Evolutionary conservation across 306 rosid species (phyloP), one percentile per base, ranked within the genome.

Genomic region (Adenanthera pavonina): DNA sequence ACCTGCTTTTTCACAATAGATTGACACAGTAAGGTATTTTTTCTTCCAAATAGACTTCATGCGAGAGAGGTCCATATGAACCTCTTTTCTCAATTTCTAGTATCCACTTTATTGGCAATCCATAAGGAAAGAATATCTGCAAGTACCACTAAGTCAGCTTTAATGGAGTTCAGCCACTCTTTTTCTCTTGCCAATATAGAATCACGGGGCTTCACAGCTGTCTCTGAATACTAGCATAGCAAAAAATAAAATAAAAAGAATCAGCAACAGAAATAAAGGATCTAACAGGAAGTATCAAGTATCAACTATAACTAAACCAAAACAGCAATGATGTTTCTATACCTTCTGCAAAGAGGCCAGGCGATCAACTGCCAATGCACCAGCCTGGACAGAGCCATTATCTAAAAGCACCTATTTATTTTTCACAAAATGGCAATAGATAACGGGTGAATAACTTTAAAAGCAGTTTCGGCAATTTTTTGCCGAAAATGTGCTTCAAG

Each of bases 261-360:
- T 64, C 19, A 64, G 69, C 69, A 2, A 82, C 76, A 56, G 30
- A 54, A 81, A 34, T n/a, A 40, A 78, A 35, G 49, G 52, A 66
- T 46, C 43, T 46, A 75, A 1, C 64, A 33, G 38, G 69, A n/a
- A n/a, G n/a, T n/a, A n/a, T n/a, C n/a, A 40, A 75, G 46, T 6
- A 69, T 36, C 20, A 83, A 33, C 62, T 17, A 73, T 51, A 56
- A 71, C 41, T 5, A 77, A 77, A 68, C 54, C 44, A 64, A n/a
- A 68, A 49, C 30, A 17, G 77, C 49, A 77, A 80, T 35, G 72
- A 25, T 34, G 46, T 46, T 48, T 20, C 38, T 53, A 61, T 86
- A 95, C 99, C 97, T 92, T 92, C 82, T 89, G 91, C 91, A 95
- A 87, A 35, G 98, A 95, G 15, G 97, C 98, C 67, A 95, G 94